Percentiles rank a stretch among this genome's conserved stretches.
phyloP scores from a whole-genome alignment of 2,329 filamentous ascomycete genomes.

The Zasmidium citrigriseum region DNA sequence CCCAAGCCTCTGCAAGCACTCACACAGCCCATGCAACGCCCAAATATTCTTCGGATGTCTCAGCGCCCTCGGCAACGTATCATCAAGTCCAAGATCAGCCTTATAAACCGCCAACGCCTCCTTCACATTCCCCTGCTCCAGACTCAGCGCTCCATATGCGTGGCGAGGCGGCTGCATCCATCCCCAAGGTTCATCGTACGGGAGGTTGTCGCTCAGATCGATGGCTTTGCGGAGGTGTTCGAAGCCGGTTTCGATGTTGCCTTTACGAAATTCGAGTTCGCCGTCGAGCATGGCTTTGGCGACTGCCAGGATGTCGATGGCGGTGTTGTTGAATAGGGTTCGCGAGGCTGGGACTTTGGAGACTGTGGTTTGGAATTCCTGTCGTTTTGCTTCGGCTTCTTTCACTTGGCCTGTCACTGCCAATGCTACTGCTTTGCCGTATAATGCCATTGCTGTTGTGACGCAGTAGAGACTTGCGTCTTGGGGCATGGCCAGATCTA shows the following conservation, averaged over 20 bases:
- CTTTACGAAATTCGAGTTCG: slow-evolving; percentile 69
- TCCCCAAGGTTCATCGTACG: slow-evolving; percentile 73
- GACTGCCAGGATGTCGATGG: slow-evolving; percentile 63
- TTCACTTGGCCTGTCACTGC: slow-evolving; percentile 59
- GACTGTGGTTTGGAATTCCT: slow-evolving; percentile 54
- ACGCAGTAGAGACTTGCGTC: slow-evolving; percentile 66
- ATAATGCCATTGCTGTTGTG: slow-evolving; percentile 68
- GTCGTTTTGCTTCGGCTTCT: slow-evolving; percentile 56
- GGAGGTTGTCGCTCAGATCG: slow-evolving; percentile 59
- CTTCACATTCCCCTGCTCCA: slow-evolving; percentile 59
- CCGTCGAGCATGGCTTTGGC: slow-evolving; percentile 67
- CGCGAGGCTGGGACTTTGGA: slow-evolving; percentile 59
- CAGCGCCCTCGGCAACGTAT: slow-evolving; percentile 62
- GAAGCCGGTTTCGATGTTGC: slow-evolving; percentile 56
- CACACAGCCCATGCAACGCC: slow-evolving; percentile 72
- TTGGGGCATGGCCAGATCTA: slow-evolving; percentile 56
- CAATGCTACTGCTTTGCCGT: slow-evolving; percentile 67
- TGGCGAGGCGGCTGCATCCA: slow-evolving; percentile 77
- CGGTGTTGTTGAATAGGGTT: slow-evolving; percentile 69
- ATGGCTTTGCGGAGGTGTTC: slow-evolving; percentile 58
- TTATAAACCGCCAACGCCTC: slow-evolving; percentile 41
- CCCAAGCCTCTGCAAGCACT: slow-evolving; percentile 62
- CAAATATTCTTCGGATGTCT: slow-evolving; percentile 74
- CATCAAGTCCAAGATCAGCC: slow-evolving; percentile 44
- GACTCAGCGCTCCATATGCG: slow-evolving; percentile 65